Conservation (phyloP, 2,329 filamentous ascomycete species). For the Stagonosporopsis chrysanthemi region DNA sequence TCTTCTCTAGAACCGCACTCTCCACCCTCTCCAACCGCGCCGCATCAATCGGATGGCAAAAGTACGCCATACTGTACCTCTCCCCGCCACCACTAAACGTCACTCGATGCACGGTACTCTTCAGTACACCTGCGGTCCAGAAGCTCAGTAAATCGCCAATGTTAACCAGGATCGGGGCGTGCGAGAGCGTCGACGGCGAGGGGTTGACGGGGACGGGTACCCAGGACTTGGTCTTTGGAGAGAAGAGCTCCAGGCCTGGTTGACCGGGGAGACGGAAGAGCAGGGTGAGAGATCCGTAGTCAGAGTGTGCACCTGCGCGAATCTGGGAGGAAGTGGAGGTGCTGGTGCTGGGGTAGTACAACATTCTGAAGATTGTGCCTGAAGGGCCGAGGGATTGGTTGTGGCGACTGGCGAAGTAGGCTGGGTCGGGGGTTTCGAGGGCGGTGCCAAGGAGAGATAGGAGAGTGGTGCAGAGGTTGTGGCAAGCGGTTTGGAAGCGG, state of each 20-base stretch:
- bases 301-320: slow-evolving; percentile 89
- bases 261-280: slow-evolving; percentile 88
- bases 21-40: slow-evolving; percentile 64
- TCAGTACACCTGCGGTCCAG: slow-evolving; percentile 89
- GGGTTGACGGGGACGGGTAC: slow-evolving; percentile 56
- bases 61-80: slow-evolving; percentile 67
- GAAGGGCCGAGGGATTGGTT: slow-evolving; percentile 59
- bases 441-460: slow-evolving; percentile 80
- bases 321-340: slow-evolving; percentile 51
- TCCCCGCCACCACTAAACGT: slow-evolving; percentile 66
- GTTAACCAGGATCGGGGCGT: slow-evolving; percentile 61
- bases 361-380: slow-evolving; percentile 60
- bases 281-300: slow-evolving; percentile 75
- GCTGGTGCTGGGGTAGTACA: slow-evolving; percentile 58
- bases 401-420: slow-evolving; percentile 70
- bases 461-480: slow-evolving; percentile 74
- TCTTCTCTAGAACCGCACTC: slow-evolving; percentile 56
- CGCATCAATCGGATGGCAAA: slow-evolving; percentile 67
- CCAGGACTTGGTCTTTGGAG: slow-evolving; percentile 57
- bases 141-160: slow-evolving; percentile 79
- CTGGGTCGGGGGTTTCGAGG: slow-evolving; percentile 62
- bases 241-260: slow-evolving; percentile 83
- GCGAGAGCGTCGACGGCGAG: slow-evolving; percentile 68
- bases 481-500: slow-evolving; percentile 74
- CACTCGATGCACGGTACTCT: slow-evolving; percentile 88